Evolutionary conservation across 2,329 filamentous ascomycete species (phyloP).

Genomic region (Fusarium sterilihyphosum): DNA sequence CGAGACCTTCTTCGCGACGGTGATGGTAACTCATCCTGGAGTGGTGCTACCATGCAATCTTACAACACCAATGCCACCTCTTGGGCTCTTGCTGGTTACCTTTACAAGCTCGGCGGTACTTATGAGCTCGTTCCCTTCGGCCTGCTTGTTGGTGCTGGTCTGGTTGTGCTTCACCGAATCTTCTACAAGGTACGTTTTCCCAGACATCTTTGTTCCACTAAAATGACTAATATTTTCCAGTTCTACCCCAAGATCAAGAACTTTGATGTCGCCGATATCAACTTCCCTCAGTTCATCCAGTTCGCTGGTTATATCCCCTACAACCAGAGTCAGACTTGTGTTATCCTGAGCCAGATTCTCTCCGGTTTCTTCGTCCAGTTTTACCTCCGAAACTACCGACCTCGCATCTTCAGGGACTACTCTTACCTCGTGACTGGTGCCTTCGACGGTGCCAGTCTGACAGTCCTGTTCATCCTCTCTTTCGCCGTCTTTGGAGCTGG

Average conservation of each 20-base stretch:
- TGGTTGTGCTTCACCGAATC: conserved; percentile 57
- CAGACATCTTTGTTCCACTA: no score
- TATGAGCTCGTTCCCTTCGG: conserved; percentile 63
- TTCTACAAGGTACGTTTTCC: conserved; percentile 50
- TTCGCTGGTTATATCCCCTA: conserved; percentile 65
- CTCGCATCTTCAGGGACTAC: conserved; percentile 63
- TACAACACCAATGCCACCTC: conserved; percentile 59
- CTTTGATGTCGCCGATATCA: conserved; percentile 56
- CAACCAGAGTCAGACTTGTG: conserved; percentile 65
- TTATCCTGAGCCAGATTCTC: conserved; percentile 58
- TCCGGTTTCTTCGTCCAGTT: conserved; percentile 61
- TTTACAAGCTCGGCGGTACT: conserved; percentile 57
- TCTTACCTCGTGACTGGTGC: conserved; percentile 63
- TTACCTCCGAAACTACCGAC: conserved; percentile 62
- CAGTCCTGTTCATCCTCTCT: conserved; percentile 61
- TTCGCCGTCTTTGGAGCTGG: conserved; percentile 66
- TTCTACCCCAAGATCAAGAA: conserved; percentile 57
- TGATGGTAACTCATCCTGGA: conserved; percentile 62
- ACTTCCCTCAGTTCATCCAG: conserved; percentile 64
- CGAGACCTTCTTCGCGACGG: conserved; percentile 56
- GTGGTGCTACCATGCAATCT: conserved; percentile 60
- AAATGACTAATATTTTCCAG: conserved; percentile 40
- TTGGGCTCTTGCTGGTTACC: conserved; percentile 62
- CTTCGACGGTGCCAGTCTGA: conserved; percentile 61
- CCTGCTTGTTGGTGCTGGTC: conserved; percentile 56